Evolutionary conservation across 176 grass and related monocot species (phyloP), one percentile per base, ranked within the genome.

Genomic region (Pharus latifolius): DNA sequence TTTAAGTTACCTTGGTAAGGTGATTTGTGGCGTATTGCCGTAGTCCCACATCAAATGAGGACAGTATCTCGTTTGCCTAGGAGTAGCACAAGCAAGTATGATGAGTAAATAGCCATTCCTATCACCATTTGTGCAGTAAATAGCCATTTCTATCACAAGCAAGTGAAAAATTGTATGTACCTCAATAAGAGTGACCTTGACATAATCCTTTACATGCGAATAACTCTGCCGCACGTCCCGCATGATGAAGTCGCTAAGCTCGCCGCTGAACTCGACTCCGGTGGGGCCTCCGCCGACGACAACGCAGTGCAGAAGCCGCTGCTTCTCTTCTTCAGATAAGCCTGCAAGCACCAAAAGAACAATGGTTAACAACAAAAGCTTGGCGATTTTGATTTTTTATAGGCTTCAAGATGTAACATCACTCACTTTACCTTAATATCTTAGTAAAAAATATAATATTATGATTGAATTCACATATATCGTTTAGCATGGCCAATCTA

Each of bases 111-210:
- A 67, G 9, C 67, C 69, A 40, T 45, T 42, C 13, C 23, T 13
- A 37, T 49, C 10, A 32, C 17, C 20, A 10, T 53, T 20, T 35
- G n/a, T 64, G 4, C 18, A 15, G 23, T 17, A n/a, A 34, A 4
- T 12, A 55, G 19, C 58, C 70, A 22, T 26, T 40, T 15, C 20
- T 24, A 49, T 49, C 3, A 30, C 17, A 33, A 12, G 15, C 45
- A 47, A 76, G 23, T 40, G 27, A 22, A 38, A 51, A 3, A 48
- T 13, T 14, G 30, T 26, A 49, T 17, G 50, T 85, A 96, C 88
- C 85, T 98, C 94, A 20, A 98, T 98, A 59, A 98, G 86, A 37
- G 94, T 98, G 61, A 98, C 83, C 82, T 88, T 84, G 65, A 92
- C 83, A 57, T 92, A 72, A 72, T 97, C 81, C 82, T 97, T 97